Evolutionary conservation across 768 basidiomycete genomes (phyloP).

Genomic region (Chalciporus pseudorubinellus): DNA sequence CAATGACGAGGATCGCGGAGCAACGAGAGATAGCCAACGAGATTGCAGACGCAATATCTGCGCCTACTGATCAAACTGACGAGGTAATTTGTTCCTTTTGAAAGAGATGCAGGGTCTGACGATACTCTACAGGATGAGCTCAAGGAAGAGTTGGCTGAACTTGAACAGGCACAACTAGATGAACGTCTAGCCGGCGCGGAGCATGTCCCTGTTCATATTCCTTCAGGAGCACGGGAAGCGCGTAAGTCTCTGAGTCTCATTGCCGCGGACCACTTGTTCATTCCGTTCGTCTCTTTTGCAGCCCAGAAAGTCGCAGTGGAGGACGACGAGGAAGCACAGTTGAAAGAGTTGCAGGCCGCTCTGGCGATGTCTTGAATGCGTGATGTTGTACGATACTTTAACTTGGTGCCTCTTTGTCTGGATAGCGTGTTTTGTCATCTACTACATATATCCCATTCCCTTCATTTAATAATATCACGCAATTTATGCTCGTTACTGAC

Average conservation of each 20-base stretch:
- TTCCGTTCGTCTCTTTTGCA: slow-evolving; percentile 1
- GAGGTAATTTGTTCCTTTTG: slow-evolving; percentile 51
- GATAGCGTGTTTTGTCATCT: slow-evolving; percentile 27
- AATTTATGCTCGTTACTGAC: slow-evolving; percentile 19
- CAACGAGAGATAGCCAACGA: slow-evolving; percentile 92
- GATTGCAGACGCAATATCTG: slow-evolving; percentile 85
- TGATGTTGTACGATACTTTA: slow-evolving; percentile 10
- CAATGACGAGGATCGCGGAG: slow-evolving; percentile 84
- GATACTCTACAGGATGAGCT: slow-evolving; percentile 68
- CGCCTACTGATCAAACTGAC: slow-evolving; percentile 64
- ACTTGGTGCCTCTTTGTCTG: slow-evolving; percentile 3
- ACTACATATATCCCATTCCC: slow-evolving; percentile 34
- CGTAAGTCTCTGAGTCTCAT: slow-evolving; percentile 39
- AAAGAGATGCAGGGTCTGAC: neutral
- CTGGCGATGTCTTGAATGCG: slow-evolving; percentile 75
- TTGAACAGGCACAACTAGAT: slow-evolving; percentile 88
- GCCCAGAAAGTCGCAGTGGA: slow-evolving; percentile 52
- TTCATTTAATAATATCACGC: slow-evolving; percentile 29
- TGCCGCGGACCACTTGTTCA: slow-evolving; percentile 5
- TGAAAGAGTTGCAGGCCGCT: slow-evolving; percentile 84
- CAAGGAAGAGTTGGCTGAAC: slow-evolving; percentile 72
- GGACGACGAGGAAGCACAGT: slow-evolving; percentile 89
- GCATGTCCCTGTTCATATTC: slow-evolving; percentile 83
- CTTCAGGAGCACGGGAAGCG: slow-evolving; percentile 53
- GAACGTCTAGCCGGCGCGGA: slow-evolving; percentile 83